Conservation (phyloP, 805 yeast species). For the Yamadazyma takamatsuzukensis region DNA sequence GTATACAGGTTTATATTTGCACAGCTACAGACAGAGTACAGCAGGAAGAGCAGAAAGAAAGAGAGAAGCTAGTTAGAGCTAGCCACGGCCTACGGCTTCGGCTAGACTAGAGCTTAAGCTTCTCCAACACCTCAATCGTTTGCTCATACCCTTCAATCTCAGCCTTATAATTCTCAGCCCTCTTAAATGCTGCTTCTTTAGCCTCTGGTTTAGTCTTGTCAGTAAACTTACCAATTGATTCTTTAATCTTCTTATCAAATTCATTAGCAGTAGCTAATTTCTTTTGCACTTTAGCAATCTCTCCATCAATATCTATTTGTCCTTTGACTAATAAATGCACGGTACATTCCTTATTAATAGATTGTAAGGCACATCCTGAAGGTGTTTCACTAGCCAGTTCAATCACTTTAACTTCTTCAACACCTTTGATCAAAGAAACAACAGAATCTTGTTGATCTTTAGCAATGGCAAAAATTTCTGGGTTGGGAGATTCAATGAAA, state of each 20-base stretch:
- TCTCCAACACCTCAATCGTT: constrained; percentile 80
- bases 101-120: constrained; percentile 59
- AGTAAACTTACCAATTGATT: constrained; percentile 77
- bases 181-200: constrained; percentile 66
- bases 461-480: constrained; percentile 49
- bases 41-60: too few species aligned
- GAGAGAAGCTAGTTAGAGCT: too few species aligned
- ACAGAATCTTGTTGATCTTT: constrained; percentile 78
- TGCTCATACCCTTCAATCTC: constrained; percentile 88
- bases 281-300: constrained; percentile 76
- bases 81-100: too few species aligned
- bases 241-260: constrained; percentile 59
- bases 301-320: constrained; percentile 87
- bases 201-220: constrained; percentile 82
- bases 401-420: constrained; percentile 68
- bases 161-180: constrained; percentile 69
- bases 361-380: constrained; percentile 82
- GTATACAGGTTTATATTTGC: too few species aligned
- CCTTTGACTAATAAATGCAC: constrained; percentile 94
- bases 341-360: constrained; percentile 75
- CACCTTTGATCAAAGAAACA: constrained; percentile 88
- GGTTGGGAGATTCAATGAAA: constrained; percentile 65
- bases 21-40: too few species aligned
- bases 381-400: constrained; percentile 58
- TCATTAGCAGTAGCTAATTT: constrained; percentile 67